phyloP scores from a whole-genome alignment of 2,329 filamentous ascomycete species.

The Cladosporium sp. region DNA sequence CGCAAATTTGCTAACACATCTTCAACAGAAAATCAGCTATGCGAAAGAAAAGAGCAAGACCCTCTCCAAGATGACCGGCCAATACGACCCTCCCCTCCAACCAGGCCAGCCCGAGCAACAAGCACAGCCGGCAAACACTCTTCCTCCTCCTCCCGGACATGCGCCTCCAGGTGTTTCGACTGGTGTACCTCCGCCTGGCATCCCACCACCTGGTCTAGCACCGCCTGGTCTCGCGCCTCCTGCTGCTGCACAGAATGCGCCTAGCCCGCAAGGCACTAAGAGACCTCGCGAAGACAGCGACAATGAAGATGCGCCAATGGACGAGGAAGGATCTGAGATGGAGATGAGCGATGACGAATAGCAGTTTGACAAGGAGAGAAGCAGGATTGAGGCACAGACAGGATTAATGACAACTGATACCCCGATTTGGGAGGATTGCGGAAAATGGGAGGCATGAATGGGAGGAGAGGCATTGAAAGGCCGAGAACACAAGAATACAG shows the following conservation, averaged over 20 bases:
- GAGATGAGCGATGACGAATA: slow-evolving; percentile 66
- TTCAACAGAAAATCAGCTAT: slow-evolving; percentile 74
- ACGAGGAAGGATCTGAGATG: slow-evolving; percentile 45
- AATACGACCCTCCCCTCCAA: slow-evolving; percentile 55
- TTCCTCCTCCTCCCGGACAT: slow-evolving; percentile 10
- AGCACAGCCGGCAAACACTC: slow-evolving; percentile 18
- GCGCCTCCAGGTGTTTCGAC: slow-evolving; percentile 3
- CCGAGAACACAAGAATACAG: neutral
- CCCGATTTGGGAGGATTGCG: neutral
- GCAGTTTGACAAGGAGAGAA: neutral
- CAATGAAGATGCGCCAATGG: slow-evolving; percentile 38
- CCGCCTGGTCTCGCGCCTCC: slow-evolving; percentile 48
- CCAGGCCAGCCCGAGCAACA: slow-evolving; percentile 19
- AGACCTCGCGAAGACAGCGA: slow-evolving; percentile 38
- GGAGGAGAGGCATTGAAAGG: neutral
- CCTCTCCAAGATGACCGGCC: slow-evolving; percentile 86
- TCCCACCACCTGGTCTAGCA: slow-evolving; percentile 13
- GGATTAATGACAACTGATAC: neutral
- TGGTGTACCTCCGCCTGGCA: neutral
- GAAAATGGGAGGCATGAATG: neutral
- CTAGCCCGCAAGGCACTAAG: slow-evolving; percentile 54
- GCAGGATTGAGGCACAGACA: neutral
- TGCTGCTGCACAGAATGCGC: slow-evolving; percentile 44
- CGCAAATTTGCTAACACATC: slow-evolving; percentile 1
- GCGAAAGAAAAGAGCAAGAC: slow-evolving; percentile 84